Percentiles rank a stretch among this genome's conserved stretches.
These are phyloP conservation scores for Wickerhamiella kurtzmanii DNA, from an alignment of 805 yeast genomes.

Conservation along the genomic window DNA sequence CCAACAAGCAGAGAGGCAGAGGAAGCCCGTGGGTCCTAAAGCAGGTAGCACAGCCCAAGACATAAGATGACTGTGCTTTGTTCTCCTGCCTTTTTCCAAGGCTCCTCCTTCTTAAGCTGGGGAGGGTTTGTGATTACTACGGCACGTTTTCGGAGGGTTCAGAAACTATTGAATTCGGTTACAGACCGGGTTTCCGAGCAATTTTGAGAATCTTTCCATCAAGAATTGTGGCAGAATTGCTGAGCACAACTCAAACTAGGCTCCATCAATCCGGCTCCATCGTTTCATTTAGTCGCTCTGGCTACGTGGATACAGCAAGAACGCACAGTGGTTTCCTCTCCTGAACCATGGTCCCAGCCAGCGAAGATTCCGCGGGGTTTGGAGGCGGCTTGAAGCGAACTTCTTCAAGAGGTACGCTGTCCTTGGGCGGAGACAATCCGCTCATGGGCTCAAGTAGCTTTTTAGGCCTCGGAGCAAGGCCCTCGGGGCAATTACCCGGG, in stretches of 20 bases:
- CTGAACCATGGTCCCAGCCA: neutral
- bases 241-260: too few species aligned
- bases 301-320: too few species aligned
- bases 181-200: neutral
- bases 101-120: too few species aligned
- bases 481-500: neutral
- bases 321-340: neutral
- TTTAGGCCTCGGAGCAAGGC: too few species aligned
- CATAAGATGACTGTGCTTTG: neutral
- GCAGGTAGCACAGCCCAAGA: too few species aligned
- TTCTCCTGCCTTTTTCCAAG: neutral
- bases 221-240: too few species aligned
- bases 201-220: too few species aligned
- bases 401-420: neutral
- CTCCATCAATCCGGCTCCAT: too few species aligned
- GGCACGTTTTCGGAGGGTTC: neutral
- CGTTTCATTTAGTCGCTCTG: too few species aligned
- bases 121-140: neutral
- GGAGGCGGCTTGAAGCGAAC: constrained; percentile 2
- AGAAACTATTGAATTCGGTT: neutral
- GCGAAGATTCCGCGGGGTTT: neutral
- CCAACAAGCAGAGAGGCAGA: too few species aligned
- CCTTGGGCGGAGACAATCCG: neutral
- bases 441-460: too few species aligned
- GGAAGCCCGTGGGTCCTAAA: too few species aligned